Percentiles rank a stretch among this genome's conserved stretches.
These are phyloP conservation scores for Phytopythium ostracodes DNA, from an alignment of 352 stramenopile genomes.

Conservation along the genomic window DNA sequence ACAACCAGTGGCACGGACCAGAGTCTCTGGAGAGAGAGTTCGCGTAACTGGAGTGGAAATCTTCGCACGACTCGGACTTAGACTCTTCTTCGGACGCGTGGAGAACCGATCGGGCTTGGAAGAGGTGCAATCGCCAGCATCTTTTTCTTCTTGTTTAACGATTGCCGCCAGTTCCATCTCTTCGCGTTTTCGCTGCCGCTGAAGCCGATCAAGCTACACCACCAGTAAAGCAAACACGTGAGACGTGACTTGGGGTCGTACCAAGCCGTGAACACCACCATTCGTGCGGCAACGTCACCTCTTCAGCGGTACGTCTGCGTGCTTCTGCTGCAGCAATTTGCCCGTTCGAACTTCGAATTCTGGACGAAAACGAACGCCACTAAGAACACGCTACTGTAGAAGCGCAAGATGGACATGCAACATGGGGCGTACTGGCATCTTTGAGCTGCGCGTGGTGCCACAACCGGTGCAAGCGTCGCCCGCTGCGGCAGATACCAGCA, in stretches of 20 bases:
- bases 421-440: conserved; percentile 18
- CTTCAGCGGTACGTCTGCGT: conserved; percentile 16
- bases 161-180: conserved; percentile 15
- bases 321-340: conserved; percentile 27
- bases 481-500: neutral
- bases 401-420: neutral
- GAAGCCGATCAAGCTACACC: neutral
- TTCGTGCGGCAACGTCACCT: conserved; percentile 13
- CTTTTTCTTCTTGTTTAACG: conserved; percentile 4
- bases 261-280: neutral
- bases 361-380: conserved; percentile 6
- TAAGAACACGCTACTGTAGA: too few species aligned
- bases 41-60: neutral
- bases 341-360: conserved; percentile 21
- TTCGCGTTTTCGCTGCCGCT: conserved; percentile 4
- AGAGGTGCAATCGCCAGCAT: neutral
- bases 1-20: neutral
- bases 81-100: conserved; percentile 1
- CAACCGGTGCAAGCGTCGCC: neutral
- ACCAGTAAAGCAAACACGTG: neutral
- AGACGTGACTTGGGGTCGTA: neutral
- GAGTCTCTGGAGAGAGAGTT: neutral
- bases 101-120: neutral
- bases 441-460: conserved; percentile 12
- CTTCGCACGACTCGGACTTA: neutral